These are phyloP conservation scores for Tetrahymena malaccensis DNA, from an alignment of 73 alveolate genomes.

Conservation along the genomic window DNA sequence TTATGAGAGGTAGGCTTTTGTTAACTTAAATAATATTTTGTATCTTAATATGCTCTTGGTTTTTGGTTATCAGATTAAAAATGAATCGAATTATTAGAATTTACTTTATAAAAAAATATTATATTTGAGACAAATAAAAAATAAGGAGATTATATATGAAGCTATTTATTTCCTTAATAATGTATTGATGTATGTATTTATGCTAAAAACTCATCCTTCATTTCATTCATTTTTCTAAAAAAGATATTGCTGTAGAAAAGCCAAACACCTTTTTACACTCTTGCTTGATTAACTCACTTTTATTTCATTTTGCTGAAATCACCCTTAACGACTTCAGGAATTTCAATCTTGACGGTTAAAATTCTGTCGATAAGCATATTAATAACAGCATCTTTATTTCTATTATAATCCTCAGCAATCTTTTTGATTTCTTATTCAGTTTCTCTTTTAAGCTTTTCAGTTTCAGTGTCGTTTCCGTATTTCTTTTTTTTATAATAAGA, in stretches of 20 bases:
- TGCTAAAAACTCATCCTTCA: not conserved
- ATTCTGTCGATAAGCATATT: constrained; percentile 36
- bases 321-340: constrained; percentile 43
- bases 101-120: not conserved
- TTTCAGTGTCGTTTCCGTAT: constrained; percentile 28
- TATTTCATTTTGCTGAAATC: constrained; percentile 2
- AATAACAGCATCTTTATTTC: constrained; percentile 27
- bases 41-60: not conserved
- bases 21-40: no score
- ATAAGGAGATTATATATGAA: not conserved
- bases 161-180: not conserved
- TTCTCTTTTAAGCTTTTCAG: constrained; percentile 27
- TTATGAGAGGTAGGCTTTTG: not conserved
- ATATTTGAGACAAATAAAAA: not conserved
- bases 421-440: constrained; percentile 30
- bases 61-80: not conserved
- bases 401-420: constrained; percentile 26
- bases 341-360: constrained; percentile 23
- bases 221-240: not conserved
- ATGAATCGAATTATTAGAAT: not conserved
- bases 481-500: not conserved
- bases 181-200: not conserved
- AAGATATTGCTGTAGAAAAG: not conserved
- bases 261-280: not conserved
- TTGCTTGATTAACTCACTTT: not conserved